Percentiles rank a stretch among this genome's conserved stretches.
These are phyloP conservation scores for Alternaria arborescens DNA, from an alignment of 2,329 filamentous ascomycete species.

Conservation along the genomic window DNA sequence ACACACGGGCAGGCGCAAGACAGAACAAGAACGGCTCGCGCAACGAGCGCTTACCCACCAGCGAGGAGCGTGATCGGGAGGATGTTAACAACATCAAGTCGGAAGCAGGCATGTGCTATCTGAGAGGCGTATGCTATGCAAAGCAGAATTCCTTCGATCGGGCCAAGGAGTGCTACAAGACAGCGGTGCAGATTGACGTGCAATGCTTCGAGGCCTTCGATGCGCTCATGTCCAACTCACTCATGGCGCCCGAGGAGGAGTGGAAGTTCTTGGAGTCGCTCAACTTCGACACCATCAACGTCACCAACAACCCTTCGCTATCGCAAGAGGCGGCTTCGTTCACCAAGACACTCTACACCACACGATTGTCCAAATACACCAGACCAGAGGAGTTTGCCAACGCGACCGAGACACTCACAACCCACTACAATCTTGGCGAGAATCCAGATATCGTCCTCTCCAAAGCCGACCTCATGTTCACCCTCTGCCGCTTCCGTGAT, in stretches of 20 bases:
- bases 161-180: slow-evolving; percentile 98
- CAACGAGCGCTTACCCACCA: slow-evolving; percentile 63
- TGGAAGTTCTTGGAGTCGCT: slow-evolving; percentile 88
- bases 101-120: slow-evolving; percentile 96
- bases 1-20: slow-evolving; percentile 58
- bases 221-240: slow-evolving; percentile 94
- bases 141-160: slow-evolving; percentile 98
- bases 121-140: slow-evolving; percentile 91
- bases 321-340: slow-evolving; percentile 92
- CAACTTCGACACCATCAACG: slow-evolving; percentile 84
- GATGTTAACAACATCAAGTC: slow-evolving; percentile 80
- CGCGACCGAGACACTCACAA: slow-evolving; percentile 89
- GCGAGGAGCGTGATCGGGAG: slow-evolving; percentile 71
- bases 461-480: slow-evolving; percentile 89
- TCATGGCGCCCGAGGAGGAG: slow-evolving; percentile 89
- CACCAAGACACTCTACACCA: slow-evolving; percentile 95
- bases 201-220: slow-evolving; percentile 99
- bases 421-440: slow-evolving; percentile 85
- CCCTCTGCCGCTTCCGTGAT: slow-evolving; percentile 90
- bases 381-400: slow-evolving; percentile 83
- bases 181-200: slow-evolving; percentile 94
- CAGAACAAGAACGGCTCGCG: slow-evolving; percentile 56
- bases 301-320: slow-evolving; percentile 69
- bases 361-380: slow-evolving; percentile 91
- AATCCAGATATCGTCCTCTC: slow-evolving; percentile 93